Percentiles rank a stretch among this genome's conserved stretches.
These are phyloP conservation scores for Amanita fuliginea DNA, from an alignment of 768 basidiomycete genomes.

Conservation along the genomic window DNA sequence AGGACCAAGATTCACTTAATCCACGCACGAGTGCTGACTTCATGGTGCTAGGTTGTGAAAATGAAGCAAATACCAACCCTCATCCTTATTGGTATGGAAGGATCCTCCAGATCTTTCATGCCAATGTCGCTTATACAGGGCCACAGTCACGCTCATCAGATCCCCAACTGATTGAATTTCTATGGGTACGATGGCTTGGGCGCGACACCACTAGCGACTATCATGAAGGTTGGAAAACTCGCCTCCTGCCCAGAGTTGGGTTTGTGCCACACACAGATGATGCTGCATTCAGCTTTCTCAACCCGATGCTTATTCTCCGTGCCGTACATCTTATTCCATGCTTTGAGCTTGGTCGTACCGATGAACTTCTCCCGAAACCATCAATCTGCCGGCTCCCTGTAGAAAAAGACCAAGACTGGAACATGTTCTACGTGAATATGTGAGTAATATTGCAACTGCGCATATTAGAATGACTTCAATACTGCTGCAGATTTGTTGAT, in stretches of 20 bases:
- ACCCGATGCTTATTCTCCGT: background rate
- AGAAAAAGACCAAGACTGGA: background rate
- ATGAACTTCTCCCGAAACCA: background rate
- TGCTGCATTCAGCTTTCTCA: background rate
- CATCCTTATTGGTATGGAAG: slow-evolving; percentile 23
- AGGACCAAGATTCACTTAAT: slow-evolving; percentile 27
- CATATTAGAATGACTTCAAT: background rate
- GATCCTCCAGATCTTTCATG: slow-evolving; percentile 21
- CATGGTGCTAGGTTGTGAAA: background rate
- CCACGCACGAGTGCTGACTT: slow-evolving; percentile 14
- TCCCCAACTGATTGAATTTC: background rate
- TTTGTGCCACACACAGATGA: slow-evolving; percentile 7
- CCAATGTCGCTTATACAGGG: slow-evolving; percentile 8
- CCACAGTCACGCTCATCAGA: background rate
- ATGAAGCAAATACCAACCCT: background rate
- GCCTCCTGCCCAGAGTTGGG: slow-evolving; percentile 11
- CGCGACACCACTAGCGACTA: slow-evolving; percentile 10
- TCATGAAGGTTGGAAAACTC: slow-evolving; percentile 7
- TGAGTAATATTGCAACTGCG: background rate
- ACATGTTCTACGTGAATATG: too few relatives aligned
- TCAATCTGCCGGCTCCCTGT: background rate
- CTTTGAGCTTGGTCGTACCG: background rate
- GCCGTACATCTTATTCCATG: background rate
- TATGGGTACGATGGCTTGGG: background rate
- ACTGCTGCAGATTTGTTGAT: background rate